Percentiles rank a stretch among this genome's conserved stretches.
These are phyloP conservation scores for Pezicula carpinea DNA, from an alignment of 2,329 filamentous ascomycete genomes.

Conservation along the genomic window DNA sequence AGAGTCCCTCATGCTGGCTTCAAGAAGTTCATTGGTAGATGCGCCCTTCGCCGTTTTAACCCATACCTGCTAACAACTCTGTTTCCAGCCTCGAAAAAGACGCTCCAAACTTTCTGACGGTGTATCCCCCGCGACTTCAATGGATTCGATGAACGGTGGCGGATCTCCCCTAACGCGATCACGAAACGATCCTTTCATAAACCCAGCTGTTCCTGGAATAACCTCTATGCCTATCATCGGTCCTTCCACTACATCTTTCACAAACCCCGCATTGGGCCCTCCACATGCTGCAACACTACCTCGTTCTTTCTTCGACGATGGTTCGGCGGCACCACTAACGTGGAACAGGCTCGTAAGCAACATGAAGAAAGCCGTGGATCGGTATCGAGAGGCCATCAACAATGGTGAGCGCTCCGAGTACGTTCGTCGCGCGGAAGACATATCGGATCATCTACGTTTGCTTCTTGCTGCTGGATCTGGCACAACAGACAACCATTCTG, in stretches of 20 bases:
- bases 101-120: constrained; percentile 56
- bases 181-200: constrained; percentile 52
- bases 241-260: constrained; percentile 50
- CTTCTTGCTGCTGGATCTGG: constrained; percentile 93
- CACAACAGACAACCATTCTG: constrained; percentile 97
- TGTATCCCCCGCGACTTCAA: constrained; percentile 81
- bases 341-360: constrained; percentile 90
- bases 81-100: constrained; percentile 52
- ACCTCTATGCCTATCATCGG: constrained; percentile 32
- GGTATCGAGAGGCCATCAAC: constrained; percentile 85
- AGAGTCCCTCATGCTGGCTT: constrained; percentile 65
- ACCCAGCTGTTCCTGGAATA: constrained; percentile 47
- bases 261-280: constrained; percentile 36
- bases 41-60: neutral
- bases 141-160: constrained; percentile 76
- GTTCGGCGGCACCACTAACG: constrained; percentile 71
- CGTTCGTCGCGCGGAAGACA: constrained; percentile 91
- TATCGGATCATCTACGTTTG: constrained; percentile 90
- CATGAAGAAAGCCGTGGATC: constrained; percentile 86
- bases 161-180: constrained; percentile 55
- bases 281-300: constrained; percentile 52
- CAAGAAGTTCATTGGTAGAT: constrained; percentile 64
- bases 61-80: constrained; percentile 20
- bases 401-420: constrained; percentile 83
- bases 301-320: constrained; percentile 86